Percentiles rank a stretch among this genome's conserved stretches.
Evolutionary conservation across 1,284 basidiomycete species (phyloP).

Genomic region (Ceratobasidium papillatum): DNA sequence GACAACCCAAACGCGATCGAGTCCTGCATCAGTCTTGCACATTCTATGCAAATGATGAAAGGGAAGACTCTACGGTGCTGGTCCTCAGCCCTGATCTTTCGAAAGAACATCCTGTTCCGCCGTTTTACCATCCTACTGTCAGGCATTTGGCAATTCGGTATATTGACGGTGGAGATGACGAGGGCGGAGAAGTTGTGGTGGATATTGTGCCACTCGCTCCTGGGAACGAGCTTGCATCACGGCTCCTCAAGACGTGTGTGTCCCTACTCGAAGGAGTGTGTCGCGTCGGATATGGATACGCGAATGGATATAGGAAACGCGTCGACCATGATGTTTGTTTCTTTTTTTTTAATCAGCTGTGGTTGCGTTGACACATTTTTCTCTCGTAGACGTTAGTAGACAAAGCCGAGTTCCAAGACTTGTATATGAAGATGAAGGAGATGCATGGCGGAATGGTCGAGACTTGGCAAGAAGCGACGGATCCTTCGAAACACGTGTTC

Average conservation of each 20-base stretch:
- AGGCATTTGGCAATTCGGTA: conserved; percentile 77
- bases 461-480: conserved; percentile 81
- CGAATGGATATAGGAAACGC: conserved; percentile 85
- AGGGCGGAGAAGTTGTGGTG: background rate
- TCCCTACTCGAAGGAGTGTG: conserved; percentile 83
- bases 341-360: background rate
- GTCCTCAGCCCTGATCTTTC: conserved; percentile 60
- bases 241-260: conserved; percentile 82
- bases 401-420: conserved; percentile 84
- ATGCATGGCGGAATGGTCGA: conserved; percentile 78
- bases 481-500: conserved; percentile 87
- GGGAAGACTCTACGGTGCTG: conserved; percentile 43
- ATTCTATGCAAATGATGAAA: conserved; percentile 57
- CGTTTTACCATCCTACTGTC: conserved; percentile 83
- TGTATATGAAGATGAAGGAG: conserved; percentile 87
- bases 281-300: conserved; percentile 83
- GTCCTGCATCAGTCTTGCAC: conserved; percentile 79
- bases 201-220: conserved; percentile 48
- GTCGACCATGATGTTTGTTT: conserved; percentile 76
- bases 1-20: conserved; percentile 73
- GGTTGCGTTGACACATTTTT: background rate
- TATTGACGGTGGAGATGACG: conserved; percentile 9
- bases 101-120: conserved; percentile 55
- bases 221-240: conserved; percentile 60
- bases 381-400: conserved; percentile 68